Evolutionary conservation across 2,329 filamentous ascomycete species (phyloP).

Genomic region (Fusarium sp.): DNA sequence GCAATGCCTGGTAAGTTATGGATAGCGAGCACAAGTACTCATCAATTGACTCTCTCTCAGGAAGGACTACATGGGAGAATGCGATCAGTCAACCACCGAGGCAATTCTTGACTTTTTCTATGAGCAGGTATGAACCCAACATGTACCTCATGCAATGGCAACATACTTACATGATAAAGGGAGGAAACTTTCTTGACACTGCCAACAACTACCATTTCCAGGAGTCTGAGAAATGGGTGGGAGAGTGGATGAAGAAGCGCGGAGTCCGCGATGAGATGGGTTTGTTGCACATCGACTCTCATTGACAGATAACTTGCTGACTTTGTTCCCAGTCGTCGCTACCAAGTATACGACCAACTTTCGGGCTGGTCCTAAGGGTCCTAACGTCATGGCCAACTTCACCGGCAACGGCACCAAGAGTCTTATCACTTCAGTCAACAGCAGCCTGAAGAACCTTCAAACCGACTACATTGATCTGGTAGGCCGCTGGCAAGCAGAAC

Average conservation of each 20-base stretch:
- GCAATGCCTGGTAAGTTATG: slow-evolving; percentile 59
- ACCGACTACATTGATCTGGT: slow-evolving; percentile 77
- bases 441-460: slow-evolving; percentile 70
- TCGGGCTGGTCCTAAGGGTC: slow-evolving; percentile 53
- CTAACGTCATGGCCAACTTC: slow-evolving; percentile 63
- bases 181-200: slow-evolving; percentile 80
- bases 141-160: background rate
- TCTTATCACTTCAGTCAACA: slow-evolving; percentile 65
- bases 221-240: slow-evolving; percentile 74
- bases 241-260: slow-evolving; percentile 76
- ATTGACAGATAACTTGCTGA: background rate
- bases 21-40: accelerated
- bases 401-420: slow-evolving; percentile 73
- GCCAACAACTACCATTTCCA: slow-evolving; percentile 74
- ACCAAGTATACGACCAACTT: slow-evolving; percentile 76
- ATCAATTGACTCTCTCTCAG: slow-evolving; percentile 43
- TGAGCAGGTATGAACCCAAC: slow-evolving; percentile 56
- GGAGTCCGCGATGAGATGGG: slow-evolving; percentile 74
- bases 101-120: slow-evolving; percentile 75
- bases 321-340: slow-evolving; percentile 65
- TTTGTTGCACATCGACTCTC: slow-evolving; percentile 43
- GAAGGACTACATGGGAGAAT: slow-evolving; percentile 71
- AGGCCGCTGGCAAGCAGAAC: slow-evolving; percentile 17
- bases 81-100: slow-evolving; percentile 71
- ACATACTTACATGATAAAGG: slow-evolving; percentile 38